These are phyloP conservation scores for Phalaenopsis hybrid DNA, from an alignment of 116 monocot genomes.

Conservation along the genomic window DNA sequence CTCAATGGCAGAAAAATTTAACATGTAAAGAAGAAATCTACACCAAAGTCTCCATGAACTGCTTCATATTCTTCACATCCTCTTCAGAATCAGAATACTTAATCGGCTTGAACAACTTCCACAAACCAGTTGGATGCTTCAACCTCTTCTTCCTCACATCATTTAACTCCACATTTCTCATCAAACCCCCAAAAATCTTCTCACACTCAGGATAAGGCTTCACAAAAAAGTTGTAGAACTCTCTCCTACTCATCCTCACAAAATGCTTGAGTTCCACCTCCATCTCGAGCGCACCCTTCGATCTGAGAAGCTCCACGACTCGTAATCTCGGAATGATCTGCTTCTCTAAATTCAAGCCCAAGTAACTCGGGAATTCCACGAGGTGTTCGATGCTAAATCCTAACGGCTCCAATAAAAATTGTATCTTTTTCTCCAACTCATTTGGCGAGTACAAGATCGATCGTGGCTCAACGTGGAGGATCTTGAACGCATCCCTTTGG, in stretches of 20 bases:
- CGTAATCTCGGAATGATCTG: conserved; percentile 59
- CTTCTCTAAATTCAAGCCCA: conserved; percentile 84
- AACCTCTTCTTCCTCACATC: not conserved
- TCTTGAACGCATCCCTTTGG: conserved; percentile 59
- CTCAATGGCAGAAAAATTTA: not conserved
- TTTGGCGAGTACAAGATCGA: conserved; percentile 42
- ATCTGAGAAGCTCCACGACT: conserved; percentile 58
- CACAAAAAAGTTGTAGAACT: conserved; percentile 80
- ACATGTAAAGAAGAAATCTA: not conserved
- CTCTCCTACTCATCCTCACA: conserved; percentile 49
- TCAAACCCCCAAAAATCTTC: conserved; percentile 39
- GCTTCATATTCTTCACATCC: conserved; percentile 42
- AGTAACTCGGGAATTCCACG: conserved; percentile 62
- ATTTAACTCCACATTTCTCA: conserved; percentile 10
- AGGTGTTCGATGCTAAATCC: conserved; percentile 40
- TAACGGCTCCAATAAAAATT: conserved; percentile 49
- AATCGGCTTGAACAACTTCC: conserved; percentile 46
- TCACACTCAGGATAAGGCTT: conserved; percentile 91
- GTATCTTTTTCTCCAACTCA: conserved; percentile 77
- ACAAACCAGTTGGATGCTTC: conserved; percentile 33
- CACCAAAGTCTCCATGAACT: conserved; percentile 28
- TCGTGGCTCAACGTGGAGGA: conserved; percentile 67
- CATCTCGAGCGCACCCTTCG: conserved; percentile 41
- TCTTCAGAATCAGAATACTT: conserved; percentile 19
- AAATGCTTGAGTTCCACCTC: conserved; percentile 59